phyloP scores from a whole-genome alignment of 78 protist species.

The Mantamonas sphyraenae region DNA sequence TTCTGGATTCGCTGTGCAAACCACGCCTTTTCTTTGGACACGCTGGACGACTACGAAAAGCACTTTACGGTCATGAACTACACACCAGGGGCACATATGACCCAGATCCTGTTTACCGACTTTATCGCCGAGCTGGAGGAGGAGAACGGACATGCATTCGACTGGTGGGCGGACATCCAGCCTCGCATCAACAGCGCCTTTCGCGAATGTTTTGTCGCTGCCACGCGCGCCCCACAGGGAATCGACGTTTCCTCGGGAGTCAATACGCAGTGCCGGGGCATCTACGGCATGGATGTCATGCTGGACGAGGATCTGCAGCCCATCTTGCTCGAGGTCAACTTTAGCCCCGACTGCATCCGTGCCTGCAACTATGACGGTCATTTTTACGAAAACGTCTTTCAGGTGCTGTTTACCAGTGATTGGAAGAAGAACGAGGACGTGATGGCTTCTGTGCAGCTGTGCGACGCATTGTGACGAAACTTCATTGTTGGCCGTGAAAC shows the following conservation, averaged over 20 bases:
- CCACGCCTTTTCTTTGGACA: neutral
- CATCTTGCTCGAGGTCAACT: neutral
- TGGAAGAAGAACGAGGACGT: too few relatives aligned
- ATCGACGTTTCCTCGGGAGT: too few relatives aligned
- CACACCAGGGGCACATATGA: neutral
- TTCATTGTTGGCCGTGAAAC: too few relatives aligned
- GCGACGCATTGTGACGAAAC: too few relatives aligned
- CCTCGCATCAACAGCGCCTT: too few relatives aligned
- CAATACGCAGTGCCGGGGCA: neutral
- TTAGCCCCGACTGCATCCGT: neutral
- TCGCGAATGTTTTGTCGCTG: too few relatives aligned
- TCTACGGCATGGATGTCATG: neutral
- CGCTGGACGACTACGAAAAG: constrained; percentile 8
- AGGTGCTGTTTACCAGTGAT: neutral
- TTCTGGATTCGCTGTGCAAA: constrained; percentile 17
- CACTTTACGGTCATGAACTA: constrained; percentile 37
- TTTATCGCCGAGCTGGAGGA: neutral
- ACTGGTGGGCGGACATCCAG: neutral
- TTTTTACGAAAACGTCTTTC: neutral
- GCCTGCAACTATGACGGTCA: neutral
- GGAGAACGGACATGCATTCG: neutral
- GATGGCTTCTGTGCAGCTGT: too few relatives aligned
- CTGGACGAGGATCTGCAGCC: neutral
- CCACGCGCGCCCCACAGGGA: too few relatives aligned
- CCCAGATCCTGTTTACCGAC: neutral